Percentiles rank a stretch among this genome's conserved stretches.
Evolutionary conservation across 306 rosid species (phyloP).

Genomic region (Hippophae gyantsensis): DNA sequence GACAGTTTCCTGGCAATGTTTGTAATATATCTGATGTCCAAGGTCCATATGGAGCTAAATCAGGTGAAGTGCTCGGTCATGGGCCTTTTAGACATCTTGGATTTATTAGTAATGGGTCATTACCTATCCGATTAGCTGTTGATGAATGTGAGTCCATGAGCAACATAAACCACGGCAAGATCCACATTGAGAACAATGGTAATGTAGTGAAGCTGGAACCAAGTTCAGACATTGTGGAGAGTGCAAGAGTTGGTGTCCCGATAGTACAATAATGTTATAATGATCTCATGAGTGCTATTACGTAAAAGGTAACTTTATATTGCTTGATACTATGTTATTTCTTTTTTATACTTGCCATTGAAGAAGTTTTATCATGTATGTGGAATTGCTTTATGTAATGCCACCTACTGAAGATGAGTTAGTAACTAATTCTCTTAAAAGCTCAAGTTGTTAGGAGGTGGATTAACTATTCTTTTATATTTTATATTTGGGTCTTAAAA

Average conservation of each 20-base stretch:
- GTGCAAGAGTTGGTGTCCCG: conserved; percentile 28
- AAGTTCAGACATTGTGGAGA: conserved; percentile 22
- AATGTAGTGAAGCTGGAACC: conserved; percentile 45
- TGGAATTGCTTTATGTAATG: background rate
- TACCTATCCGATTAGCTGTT: conserved; percentile 44
- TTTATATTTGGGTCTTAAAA: background rate
- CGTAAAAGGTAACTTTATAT: conserved; percentile 41
- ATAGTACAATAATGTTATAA: conserved; percentile 26
- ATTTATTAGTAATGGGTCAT: conserved; percentile 36
- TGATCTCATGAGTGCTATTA: conserved; percentile 35
- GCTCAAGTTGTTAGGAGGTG: too few relatives aligned
- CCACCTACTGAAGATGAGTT: background rate
- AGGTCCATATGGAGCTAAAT: conserved; percentile 21
- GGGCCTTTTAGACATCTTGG: conserved; percentile 35
- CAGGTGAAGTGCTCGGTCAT: conserved; percentile 33
- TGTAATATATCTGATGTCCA: conserved; percentile 19
- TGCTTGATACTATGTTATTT: background rate
- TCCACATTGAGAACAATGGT: conserved; percentile 33
- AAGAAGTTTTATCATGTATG: conserved; percentile 10
- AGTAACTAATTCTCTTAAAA: too few relatives aligned
- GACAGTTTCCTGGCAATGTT: conserved; percentile 21
- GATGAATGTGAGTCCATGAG: conserved; percentile 37
- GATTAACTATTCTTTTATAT: too few relatives aligned
- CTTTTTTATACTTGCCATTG: conserved; percentile 5
- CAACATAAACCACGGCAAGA: conserved; percentile 33